Percentiles rank a stretch among this genome's conserved stretches.
These are phyloP conservation scores for Penicillium canariense DNA, from an alignment of 495 filamentous ascomycete genomes.

Conservation along the genomic window DNA sequence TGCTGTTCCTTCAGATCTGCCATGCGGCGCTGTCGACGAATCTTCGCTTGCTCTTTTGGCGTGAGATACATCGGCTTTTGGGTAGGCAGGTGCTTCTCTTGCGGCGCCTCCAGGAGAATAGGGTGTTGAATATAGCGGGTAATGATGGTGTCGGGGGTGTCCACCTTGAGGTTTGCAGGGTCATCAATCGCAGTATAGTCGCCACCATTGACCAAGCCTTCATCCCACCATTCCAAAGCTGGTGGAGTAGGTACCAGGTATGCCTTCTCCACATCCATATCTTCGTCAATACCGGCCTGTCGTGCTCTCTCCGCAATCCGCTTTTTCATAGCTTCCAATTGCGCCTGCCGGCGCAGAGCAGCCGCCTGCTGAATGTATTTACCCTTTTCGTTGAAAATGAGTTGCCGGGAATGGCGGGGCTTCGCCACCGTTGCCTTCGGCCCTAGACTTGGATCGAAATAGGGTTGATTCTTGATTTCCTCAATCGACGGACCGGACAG, in stretches of 20 bases:
- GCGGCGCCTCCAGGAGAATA: constrained; percentile 84
- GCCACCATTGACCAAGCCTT: constrained; percentile 70
- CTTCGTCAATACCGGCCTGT: constrained; percentile 87
- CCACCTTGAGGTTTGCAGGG: constrained; percentile 67
- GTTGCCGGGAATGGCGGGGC: constrained; percentile 64
- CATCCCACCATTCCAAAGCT: constrained; percentile 97
- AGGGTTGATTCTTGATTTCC: constrained; percentile 73
- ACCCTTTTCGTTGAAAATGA: constrained; percentile 93
- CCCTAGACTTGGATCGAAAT: constrained; percentile 74
- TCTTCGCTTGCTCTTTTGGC: constrained; percentile 83
- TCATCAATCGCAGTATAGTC: constrained; percentile 68
- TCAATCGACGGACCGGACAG: constrained; percentile 67
- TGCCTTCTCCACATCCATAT: constrained; percentile 82
- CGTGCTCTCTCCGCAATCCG: constrained; percentile 81
- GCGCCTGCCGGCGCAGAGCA: constrained; percentile 79
- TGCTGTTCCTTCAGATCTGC: constrained; percentile 92
- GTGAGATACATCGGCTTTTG: constrained; percentile 94
- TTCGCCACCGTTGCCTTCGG: constrained; percentile 60
- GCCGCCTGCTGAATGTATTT: constrained; percentile 95
- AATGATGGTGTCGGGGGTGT: constrained; percentile 76
- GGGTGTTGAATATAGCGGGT: constrained; percentile 91
- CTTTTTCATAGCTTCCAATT: constrained; percentile 91
- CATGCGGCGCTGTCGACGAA: constrained; percentile 86
- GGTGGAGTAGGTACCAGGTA: constrained; percentile 82
- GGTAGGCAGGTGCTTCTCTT: constrained; percentile 73